phyloP scores from a whole-genome alignment of 2,329 filamentous ascomycete species.

The Trichoderma endophyticum region DNA sequence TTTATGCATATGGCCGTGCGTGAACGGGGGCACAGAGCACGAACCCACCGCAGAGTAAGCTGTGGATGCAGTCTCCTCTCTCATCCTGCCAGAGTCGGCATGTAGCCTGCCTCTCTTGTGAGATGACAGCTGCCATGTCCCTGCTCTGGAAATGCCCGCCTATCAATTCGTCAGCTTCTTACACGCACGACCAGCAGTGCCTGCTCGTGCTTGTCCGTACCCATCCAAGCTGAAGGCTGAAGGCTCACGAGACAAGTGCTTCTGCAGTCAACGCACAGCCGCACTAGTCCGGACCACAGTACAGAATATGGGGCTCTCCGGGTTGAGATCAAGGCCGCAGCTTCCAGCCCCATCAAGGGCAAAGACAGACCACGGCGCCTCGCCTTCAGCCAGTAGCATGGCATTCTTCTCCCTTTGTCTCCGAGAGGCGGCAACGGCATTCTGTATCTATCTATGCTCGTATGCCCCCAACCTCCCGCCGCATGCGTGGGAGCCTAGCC shows the following conservation, averaged over 20 bases:
- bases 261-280: not conserved
- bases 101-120: slow-evolving; percentile 14
- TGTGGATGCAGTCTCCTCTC: slow-evolving; percentile 9
- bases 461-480: not conserved
- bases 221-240: not conserved
- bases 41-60: slow-evolving; percentile 16
- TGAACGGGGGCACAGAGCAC: slow-evolving; percentile 9
- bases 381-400: not conserved
- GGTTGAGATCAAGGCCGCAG: not conserved
- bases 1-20: slow-evolving; percentile 12
- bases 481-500: slow-evolving; percentile 1
- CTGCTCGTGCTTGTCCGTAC: not conserved
- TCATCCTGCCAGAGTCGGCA: slow-evolving; percentile 4
- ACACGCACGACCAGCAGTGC: not conserved
- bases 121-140: slow-evolving; percentile 15
- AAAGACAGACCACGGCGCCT: not conserved
- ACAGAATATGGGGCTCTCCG: not conserved
- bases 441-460: not conserved
- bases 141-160: not conserved
- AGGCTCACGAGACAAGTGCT: not conserved
- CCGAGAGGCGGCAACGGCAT: not conserved
- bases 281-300: not conserved
- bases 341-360: not conserved
- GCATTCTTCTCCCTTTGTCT: not conserved
- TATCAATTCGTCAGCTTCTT: slow-evolving; percentile 4